Evolutionary conservation across 2,329 filamentous ascomycete genomes (phyloP).

Genomic region (Albophoma yamanashiensis): DNA sequence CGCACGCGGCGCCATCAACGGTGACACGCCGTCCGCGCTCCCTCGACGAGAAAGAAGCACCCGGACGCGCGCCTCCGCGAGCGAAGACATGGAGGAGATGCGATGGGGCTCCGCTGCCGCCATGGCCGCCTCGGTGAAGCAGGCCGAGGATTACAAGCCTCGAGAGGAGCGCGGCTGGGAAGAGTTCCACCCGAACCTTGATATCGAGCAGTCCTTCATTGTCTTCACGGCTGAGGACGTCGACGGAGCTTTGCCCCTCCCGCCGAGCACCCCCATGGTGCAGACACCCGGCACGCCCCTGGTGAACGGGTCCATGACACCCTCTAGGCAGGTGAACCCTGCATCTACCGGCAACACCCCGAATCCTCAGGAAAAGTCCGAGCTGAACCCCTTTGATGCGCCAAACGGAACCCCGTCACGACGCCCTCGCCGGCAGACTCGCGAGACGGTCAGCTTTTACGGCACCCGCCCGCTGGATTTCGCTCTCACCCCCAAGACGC

Average conservation of each 20-base stretch:
- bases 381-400: conserved; percentile 20
- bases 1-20: conserved; percentile 32
- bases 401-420: conserved; percentile 21
- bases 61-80: conserved; percentile 40
- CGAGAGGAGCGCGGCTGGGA: conserved; percentile 95
- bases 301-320: conserved; percentile 31
- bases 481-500: conserved; percentile 38
- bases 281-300: conserved; percentile 17
- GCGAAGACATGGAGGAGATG: conserved; percentile 47
- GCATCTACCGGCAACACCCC: conserved; percentile 32
- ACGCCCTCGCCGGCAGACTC: conserved; percentile 31
- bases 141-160: conserved; percentile 94
- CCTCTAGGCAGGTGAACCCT: conserved; percentile 32
- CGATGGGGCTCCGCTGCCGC: conserved; percentile 82
- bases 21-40: conserved; percentile 28
- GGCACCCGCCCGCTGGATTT: conserved; percentile 35
- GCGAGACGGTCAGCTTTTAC: conserved; percentile 43
- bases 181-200: conserved; percentile 91
- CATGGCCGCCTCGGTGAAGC: conserved; percentile 75
- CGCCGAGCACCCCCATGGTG: conserved; percentile 24
- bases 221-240: conserved; percentile 77
- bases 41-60: conserved; percentile 48
- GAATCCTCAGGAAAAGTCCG: conserved; percentile 20
- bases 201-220: conserved; percentile 72
- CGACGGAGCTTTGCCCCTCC: conserved; percentile 51